These are phyloP conservation scores for Hyphopichia homilentoma DNA, from an alignment of 805 yeast species.

Conservation along the genomic window DNA sequence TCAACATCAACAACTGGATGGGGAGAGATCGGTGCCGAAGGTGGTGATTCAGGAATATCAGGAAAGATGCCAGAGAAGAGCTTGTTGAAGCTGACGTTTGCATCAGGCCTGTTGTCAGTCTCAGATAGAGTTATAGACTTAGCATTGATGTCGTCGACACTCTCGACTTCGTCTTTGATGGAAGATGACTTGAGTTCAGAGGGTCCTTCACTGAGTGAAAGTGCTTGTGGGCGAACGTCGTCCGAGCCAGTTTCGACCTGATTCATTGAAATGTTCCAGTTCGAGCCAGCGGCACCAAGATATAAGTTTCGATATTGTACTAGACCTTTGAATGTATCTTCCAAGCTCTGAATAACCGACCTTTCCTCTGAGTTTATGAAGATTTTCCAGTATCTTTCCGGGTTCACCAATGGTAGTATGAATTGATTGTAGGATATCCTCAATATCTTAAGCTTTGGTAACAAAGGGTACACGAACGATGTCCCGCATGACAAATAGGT, in stretches of 20 bases:
- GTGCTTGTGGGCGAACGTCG: too few species aligned
- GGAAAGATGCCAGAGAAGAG: slow-evolving; percentile 15
- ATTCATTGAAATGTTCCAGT: too few species aligned
- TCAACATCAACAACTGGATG: slow-evolving; percentile 9
- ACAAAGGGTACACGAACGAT: slow-evolving; percentile 68
- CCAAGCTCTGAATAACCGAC: slow-evolving; percentile 22
- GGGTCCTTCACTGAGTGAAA: too few species aligned
- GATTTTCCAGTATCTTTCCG: slow-evolving; percentile 71
- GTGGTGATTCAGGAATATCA: slow-evolving; percentile 41
- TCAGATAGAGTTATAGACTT: too few species aligned
- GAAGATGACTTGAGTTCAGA: too few species aligned
- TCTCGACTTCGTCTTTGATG: too few species aligned
- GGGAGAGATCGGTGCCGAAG: slow-evolving; percentile 41
- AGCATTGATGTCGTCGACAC: too few species aligned
- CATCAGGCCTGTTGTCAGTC: too few species aligned
- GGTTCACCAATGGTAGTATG: slow-evolving; percentile 65
- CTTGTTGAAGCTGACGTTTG: too few species aligned
- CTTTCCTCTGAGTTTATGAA: slow-evolving; percentile 31
- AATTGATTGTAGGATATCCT: slow-evolving; percentile 47
- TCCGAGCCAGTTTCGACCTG: too few species aligned
- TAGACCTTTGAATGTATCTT: slow-evolving; percentile 34
- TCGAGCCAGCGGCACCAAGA: too few species aligned
- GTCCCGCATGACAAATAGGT: slow-evolving; percentile 63
- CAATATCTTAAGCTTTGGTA: slow-evolving; percentile 59
- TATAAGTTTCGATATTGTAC: slow-evolving; percentile 42